These are phyloP conservation scores for Cystobasidium pallidum DNA, from an alignment of 1,284 basidiomycete species.

Conservation along the genomic window DNA sequence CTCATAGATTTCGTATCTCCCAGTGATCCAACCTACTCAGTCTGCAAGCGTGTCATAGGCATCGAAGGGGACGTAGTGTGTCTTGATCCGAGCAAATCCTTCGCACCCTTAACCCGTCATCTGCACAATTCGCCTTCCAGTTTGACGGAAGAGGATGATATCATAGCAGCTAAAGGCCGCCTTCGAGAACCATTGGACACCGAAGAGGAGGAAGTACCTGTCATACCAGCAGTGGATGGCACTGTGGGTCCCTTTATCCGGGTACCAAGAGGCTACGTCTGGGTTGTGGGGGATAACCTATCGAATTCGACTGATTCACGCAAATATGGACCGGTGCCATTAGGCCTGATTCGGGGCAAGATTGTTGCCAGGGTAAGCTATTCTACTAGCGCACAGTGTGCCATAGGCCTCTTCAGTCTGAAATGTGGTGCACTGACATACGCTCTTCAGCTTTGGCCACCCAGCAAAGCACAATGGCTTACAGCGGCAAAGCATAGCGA, in stretches of 20 bases:
- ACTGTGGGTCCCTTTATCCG: constrained; percentile 48
- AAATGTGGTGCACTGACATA: neutral
- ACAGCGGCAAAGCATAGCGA: constrained; percentile 6
- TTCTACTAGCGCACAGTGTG: neutral
- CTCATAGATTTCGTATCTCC: constrained; percentile 78
- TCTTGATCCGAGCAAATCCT: constrained; percentile 72
- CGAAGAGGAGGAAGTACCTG: constrained; percentile 40
- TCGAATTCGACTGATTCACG: constrained; percentile 82
- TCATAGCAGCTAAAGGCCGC: neutral
- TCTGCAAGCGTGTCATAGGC: constrained; percentile 91
- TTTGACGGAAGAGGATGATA: constrained; percentile 3
- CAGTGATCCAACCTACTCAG: constrained; percentile 67
- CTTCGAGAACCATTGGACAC: constrained; percentile 2
- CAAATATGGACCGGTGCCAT: constrained; percentile 85
- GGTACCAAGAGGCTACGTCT: constrained; percentile 63
- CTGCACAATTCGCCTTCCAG: neutral
- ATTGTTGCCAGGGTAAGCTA: constrained; percentile 70
- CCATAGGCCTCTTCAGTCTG: neutral
- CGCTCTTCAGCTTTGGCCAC: constrained; percentile 18
- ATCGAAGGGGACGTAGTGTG: constrained; percentile 87
- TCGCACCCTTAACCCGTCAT: constrained; percentile 46
- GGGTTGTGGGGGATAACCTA: constrained; percentile 90
- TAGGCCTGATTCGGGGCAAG: constrained; percentile 76
- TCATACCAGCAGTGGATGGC: constrained; percentile 6
- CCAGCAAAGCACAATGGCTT: constrained; percentile 26